Evolutionary conservation across 108 stramenopile genomes (phyloP), one percentile per base, ranked within the genome.

Genomic region (Pseudonitzschia multiseries): DNA sequence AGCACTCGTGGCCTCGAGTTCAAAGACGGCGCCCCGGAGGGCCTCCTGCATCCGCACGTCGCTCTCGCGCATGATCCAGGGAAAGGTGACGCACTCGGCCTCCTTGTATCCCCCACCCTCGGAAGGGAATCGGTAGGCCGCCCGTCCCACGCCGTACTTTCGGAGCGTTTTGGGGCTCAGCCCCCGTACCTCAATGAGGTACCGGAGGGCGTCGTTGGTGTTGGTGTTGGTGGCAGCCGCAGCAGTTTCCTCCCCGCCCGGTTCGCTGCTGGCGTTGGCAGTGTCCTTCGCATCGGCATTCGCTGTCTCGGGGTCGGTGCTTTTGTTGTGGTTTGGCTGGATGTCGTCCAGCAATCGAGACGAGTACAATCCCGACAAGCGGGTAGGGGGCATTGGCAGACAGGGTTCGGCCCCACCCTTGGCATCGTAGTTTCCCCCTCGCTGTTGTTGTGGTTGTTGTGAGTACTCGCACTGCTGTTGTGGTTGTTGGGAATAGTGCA

Each of bases 121-220:
- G 20, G 53, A 46, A 0, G 84, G 79, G 68, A 92, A 94, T 33
- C 87, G 83, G 70, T 95, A 93, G 6, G 41, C 65, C n/a, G 87
- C 90, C 56, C 83, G 78, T 9, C 96, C 97, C 10, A 96, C 95
- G 13, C 96, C 97, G 74, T 96, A 96, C 81, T 95, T 96, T 50
- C 81, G 85, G 61, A 96, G 75, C 21, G 90, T 87, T 12, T 65
- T 31, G 8, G 63, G 43, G 5, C 29, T 52, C 57, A 98, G 64
- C 20, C 97, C 97, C 15, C 95, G 81, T 9, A 53, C 72, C 15
- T 89, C n/a, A 8, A 50, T 67, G 20, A 92, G 68, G 69, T 96
- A 93, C 18, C 85, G 56, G 61, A 93, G 56, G 0, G 82, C 86
- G 0, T 61, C 63, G 65, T 78, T 78, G 18, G 53, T 65, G 63